phyloP scores from a whole-genome alignment of 139 green algal species.

The Micromonas pusilla region DNA sequence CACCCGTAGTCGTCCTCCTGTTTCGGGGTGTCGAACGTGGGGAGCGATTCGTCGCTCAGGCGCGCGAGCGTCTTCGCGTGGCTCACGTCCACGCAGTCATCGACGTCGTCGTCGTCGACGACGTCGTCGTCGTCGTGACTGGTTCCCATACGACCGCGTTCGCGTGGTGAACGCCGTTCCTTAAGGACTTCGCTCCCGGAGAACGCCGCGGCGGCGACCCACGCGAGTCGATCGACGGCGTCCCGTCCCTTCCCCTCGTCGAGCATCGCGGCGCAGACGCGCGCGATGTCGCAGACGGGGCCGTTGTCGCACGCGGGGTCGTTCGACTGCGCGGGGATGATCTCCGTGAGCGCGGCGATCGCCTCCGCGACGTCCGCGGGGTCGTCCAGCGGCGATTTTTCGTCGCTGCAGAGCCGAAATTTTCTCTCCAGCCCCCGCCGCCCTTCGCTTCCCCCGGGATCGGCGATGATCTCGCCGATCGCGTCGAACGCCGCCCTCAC shows the following conservation, averaged over 20 bases:
- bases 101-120: background rate
- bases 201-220: background rate
- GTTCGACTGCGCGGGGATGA: conserved; percentile 32
- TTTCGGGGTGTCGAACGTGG: background rate
- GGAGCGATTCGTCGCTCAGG: too few species aligned
- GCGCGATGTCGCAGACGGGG: conserved; percentile 16
- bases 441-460: background rate
- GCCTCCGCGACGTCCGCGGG: background rate
- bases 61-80: too few species aligned
- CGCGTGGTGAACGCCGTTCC: too few species aligned
- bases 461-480: background rate
- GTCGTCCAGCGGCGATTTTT: background rate
- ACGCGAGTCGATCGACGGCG: background rate
- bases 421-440: conserved; percentile 1
- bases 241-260: background rate
- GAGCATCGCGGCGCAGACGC: conserved; percentile 25
- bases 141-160: too few species aligned
- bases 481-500: conserved; percentile 1
- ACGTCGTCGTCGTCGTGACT: too few species aligned
- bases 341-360: background rate
- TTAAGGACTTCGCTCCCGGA: too few species aligned
- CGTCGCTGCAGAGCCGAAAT: conserved; percentile 22
- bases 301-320: conserved; percentile 22
- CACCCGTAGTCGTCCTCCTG: background rate
- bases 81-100: too few species aligned